phyloP scores from a whole-genome alignment of 345 rosid species.

The Acer campestre region DNA sequence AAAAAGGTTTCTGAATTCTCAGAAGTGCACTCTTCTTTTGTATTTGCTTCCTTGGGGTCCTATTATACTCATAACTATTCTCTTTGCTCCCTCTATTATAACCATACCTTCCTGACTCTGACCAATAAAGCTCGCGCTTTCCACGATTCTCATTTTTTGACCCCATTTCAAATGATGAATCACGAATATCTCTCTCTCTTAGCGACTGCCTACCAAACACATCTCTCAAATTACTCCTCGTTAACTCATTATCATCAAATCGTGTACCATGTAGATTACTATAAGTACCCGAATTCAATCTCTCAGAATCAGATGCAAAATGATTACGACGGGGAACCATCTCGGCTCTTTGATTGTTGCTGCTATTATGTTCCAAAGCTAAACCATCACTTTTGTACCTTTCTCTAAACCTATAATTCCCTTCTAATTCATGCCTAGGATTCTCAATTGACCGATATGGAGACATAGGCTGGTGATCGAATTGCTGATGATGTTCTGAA shows the following conservation, averaged over 20 bases:
- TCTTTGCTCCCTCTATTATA: slow-evolving; percentile 54
- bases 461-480: slow-evolving; percentile 39
- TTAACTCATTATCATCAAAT: slow-evolving; percentile 22
- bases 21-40: slow-evolving; percentile 87
- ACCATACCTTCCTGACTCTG: slow-evolving; percentile 41
- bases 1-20: slow-evolving; percentile 67
- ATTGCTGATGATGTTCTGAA: slow-evolving; percentile 34
- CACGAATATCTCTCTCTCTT: slow-evolving; percentile 29
- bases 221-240: slow-evolving; percentile 14
- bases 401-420: slow-evolving; percentile 52
- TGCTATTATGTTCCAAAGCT: slow-evolving; percentile 30
- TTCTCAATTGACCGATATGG: slow-evolving; percentile 32
- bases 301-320: slow-evolving; percentile 37
- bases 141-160: slow-evolving; percentile 24
- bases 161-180: slow-evolving; percentile 30
- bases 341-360: slow-evolving; percentile 30
- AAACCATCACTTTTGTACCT: slow-evolving; percentile 25
- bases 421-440: slow-evolving; percentile 46
- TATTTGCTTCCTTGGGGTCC: slow-evolving; percentile 57
- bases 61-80: slow-evolving; percentile 43
- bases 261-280: slow-evolving; percentile 31
- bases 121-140: slow-evolving; percentile 42
- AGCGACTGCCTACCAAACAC: slow-evolving; percentile 39
- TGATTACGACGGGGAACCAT: slow-evolving; percentile 35
- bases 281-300: slow-evolving; percentile 38